A percentile compares a stretch with the other conserved stretches of the same genome.
Evolutionary conservation across 1,284 basidiomycete genomes (phyloP).

Genomic region (Sporisorium reilianum): DNA sequence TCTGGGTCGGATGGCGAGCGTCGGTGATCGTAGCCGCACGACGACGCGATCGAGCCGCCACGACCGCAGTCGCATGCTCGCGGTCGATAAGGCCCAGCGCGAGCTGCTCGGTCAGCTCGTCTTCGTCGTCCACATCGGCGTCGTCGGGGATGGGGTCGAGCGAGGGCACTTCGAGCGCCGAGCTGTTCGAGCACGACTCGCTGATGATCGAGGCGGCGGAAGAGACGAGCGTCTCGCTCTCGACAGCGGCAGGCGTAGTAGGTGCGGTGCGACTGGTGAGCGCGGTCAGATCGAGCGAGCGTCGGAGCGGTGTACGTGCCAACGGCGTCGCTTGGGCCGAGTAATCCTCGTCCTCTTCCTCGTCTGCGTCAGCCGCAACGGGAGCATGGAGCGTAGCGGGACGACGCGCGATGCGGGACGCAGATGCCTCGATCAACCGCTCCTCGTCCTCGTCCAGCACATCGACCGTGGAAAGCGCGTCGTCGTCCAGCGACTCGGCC

Average conservation of each 20-base stretch:
- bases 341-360: conserved; percentile 27
- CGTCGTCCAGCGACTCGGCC: conserved; percentile 34
- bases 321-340: conserved; percentile 49
- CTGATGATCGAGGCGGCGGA: conserved; percentile 24
- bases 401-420: conserved; percentile 15
- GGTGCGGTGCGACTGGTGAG: conserved; percentile 10
- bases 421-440: conserved; percentile 32
- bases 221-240: conserved; percentile 14
- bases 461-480: conserved; percentile 36
- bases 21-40: conserved; percentile 25
- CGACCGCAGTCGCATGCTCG: conserved; percentile 33
- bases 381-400: conserved; percentile 3
- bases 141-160: conserved; percentile 51
- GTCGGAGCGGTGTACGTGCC: conserved; percentile 39
- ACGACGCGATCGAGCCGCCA: conserved; percentile 28
- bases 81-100: conserved; percentile 48
- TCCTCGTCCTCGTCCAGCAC: conserved; percentile 50
- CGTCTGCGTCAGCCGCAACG: conserved; percentile 11
- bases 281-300: conserved; percentile 36
- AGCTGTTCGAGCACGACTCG: conserved; percentile 22
- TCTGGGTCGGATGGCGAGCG: not conserved
- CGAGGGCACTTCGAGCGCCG: conserved; percentile 36
- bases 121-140: conserved; percentile 40
- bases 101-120: conserved; percentile 47
- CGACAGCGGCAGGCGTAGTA: not conserved